A percentile compares a stretch with the other conserved stretches of the same genome.
These are phyloP conservation scores for Biscogniauxia marginata DNA, from an alignment of 2,329 filamentous ascomycete genomes.

Conservation along the genomic window DNA sequence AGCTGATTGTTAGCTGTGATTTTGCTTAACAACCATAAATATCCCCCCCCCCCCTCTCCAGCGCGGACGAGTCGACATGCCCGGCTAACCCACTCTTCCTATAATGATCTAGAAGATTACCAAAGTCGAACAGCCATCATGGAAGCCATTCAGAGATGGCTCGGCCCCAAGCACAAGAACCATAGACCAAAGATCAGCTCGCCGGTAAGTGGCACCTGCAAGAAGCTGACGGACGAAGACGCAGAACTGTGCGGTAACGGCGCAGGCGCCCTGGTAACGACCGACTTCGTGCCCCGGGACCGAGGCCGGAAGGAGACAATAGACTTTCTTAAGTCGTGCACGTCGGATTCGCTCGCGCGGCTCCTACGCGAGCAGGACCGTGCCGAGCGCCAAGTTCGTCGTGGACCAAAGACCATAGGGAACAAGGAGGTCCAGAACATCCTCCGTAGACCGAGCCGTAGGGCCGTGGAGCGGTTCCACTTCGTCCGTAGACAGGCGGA, in stretches of 20 bases:
- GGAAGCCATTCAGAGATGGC: constrained; percentile 15
- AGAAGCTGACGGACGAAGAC: not conserved
- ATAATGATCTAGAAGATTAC: not conserved
- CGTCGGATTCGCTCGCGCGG: constrained; percentile 10
- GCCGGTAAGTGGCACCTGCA: constrained; percentile 4
- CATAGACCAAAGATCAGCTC: constrained; percentile 1
- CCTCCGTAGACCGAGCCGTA: constrained; percentile 18
- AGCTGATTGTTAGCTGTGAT: not conserved
- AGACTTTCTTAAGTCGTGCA: constrained; percentile 10
- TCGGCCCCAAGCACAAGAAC: constrained; percentile 6
- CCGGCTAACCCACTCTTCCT: not conserved
- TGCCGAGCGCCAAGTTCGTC: constrained; percentile 11
- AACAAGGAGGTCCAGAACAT: constrained; percentile 19
- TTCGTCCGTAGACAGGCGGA: constrained; percentile 14
- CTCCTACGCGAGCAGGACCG: constrained; percentile 17
- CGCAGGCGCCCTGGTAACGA: not conserved
- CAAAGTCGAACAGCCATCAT: constrained; percentile 4
- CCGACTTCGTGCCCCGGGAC: constrained; percentile 15
- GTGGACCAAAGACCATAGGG: constrained; percentile 17
- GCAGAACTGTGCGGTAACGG: not conserved
- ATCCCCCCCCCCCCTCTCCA: not conserved
- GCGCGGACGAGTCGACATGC: not conserved
- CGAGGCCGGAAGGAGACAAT: constrained; percentile 19
- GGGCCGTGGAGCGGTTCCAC: constrained; percentile 16
- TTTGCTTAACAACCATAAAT: not conserved